These are phyloP conservation scores for Protomyces macrosporus DNA, from an alignment of 1,139 yeast species.

Conservation along the genomic window DNA sequence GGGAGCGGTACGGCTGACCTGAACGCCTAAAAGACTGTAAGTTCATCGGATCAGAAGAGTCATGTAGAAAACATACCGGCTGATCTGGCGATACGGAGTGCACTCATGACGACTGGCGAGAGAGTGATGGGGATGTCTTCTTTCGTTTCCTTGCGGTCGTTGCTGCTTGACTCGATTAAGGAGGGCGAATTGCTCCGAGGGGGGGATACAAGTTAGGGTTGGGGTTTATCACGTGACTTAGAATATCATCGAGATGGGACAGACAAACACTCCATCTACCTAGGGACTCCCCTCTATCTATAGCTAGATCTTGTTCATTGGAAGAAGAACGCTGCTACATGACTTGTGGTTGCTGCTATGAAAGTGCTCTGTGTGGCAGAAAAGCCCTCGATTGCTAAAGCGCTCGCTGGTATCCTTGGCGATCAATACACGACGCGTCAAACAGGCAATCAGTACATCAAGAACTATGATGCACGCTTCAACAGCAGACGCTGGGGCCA, in stretches of 20 bases:
- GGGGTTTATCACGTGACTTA: no score
- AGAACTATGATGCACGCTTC: conserved; percentile 65
- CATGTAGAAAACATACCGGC: not conserved
- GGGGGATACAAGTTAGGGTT: no score
- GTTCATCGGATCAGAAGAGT: not conserved
- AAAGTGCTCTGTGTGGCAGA: conserved; percentile 91
- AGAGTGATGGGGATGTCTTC: not conserved
- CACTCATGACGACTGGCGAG: not conserved
- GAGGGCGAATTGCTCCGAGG: not conserved
- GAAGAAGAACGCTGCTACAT: no score
- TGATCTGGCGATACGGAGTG: not conserved
- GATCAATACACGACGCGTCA: conserved; percentile 57
- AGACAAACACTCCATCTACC: no score
- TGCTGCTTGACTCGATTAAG: not conserved
- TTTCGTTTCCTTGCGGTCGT: not conserved
- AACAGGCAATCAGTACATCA: conserved; percentile 58
- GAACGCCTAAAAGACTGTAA: not conserved
- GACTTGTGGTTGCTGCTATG: conserved; percentile 41
- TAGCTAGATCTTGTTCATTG: no score
- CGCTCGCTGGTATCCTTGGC: conserved; percentile 67
- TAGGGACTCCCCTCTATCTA: no score
- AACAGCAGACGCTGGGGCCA: conserved; percentile 56
- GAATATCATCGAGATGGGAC: no score
- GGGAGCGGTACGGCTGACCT: not conserved
- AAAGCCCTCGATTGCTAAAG: conserved; percentile 89